Conservation (phyloP, 2,329 filamentous ascomycete genomes). For the Magnaporthales sp. region DNA sequence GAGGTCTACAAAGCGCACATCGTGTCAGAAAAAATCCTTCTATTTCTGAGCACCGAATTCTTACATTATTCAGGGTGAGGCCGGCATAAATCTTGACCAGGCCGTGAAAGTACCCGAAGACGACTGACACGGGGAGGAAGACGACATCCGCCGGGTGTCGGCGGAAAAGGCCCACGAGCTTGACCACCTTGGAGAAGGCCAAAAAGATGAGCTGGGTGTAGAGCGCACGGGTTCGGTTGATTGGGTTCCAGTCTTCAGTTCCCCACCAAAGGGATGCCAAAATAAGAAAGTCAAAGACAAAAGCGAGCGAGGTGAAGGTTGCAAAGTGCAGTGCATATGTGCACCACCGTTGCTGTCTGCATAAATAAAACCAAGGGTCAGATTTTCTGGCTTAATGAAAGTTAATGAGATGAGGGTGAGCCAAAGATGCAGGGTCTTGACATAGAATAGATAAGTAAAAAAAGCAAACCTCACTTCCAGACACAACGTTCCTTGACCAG, state of each 20-base stretch:
- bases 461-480: conserved; percentile 61
- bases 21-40: background rate
- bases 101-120: conserved; percentile 91
- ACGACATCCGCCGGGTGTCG: conserved; percentile 75
- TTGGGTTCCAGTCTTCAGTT: conserved; percentile 49
- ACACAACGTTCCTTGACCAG: conserved; percentile 76
- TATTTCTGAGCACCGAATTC: conserved; percentile 18
- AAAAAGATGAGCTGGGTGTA: conserved; percentile 62
- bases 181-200: conserved; percentile 79
- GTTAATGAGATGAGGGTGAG: background rate
- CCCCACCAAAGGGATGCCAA: conserved; percentile 62
- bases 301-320: conserved; percentile 82
- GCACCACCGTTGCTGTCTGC: conserved; percentile 84
- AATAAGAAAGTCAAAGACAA: conserved; percentile 67
- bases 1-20: conserved; percentile 56
- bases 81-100: conserved; percentile 86
- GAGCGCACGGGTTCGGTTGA: conserved; percentile 45
- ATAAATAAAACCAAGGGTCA: conserved; percentile 6
- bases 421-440: background rate
- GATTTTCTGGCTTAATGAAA: background rate
- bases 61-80: conserved; percentile 73
- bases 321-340: conserved; percentile 89
- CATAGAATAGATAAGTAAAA: background rate
- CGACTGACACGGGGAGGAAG: conserved; percentile 73
- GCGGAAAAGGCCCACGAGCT: conserved; percentile 78